Evolutionary conservation across 2,329 filamentous ascomycete species (phyloP), one percentile per base, ranked within the genome.

Genomic region (Lachnellula subtilissima): DNA sequence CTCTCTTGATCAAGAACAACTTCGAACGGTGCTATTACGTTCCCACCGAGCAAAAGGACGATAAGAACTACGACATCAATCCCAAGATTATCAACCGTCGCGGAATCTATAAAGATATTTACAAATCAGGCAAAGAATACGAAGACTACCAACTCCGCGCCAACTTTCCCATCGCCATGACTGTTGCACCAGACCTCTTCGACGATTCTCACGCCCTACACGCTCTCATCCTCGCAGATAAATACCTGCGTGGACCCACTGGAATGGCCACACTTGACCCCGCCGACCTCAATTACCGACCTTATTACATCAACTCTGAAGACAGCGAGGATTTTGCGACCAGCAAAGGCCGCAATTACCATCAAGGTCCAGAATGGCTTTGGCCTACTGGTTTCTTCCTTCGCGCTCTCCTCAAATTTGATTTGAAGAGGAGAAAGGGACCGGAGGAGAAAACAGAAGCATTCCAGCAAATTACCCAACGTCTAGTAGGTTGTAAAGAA

Each of bases 341-440:
- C 0, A 85, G 88, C 65, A 97, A 97, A 74, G 94, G 94, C 50
- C 82, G 94, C 55, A 99, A 97, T 74, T 99, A 99, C 74, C 94
- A 99, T 72, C 93, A 97, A 72, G 94, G 94, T 4, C 95, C 94
- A 0, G 94, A 99, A 72, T 99, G 94, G 94, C 76, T 97, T 23
- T 99, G 94, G 94, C 95, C 93, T 0, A 93, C 91, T 1, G 94
- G 94, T 4, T 99, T 91, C 77, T 99, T 96, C 79, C 78, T 97
- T 22, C 86, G 95, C 49, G 94, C 94, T 1, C 76, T 99, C 62
- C 80, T 99, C 61, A 89, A 91, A 71, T 97, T 97, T 67, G 91
- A 97, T 70, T 76, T 97, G 50, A 80, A 82, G 76, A 80, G 91
- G 32, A 81, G 90, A 49, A 79, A 80, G 60, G 83, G 79, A 1